Evolutionary conservation across 371 early-diverging fungal species (phyloP).

Genomic region (Zychaea mexicana): DNA sequence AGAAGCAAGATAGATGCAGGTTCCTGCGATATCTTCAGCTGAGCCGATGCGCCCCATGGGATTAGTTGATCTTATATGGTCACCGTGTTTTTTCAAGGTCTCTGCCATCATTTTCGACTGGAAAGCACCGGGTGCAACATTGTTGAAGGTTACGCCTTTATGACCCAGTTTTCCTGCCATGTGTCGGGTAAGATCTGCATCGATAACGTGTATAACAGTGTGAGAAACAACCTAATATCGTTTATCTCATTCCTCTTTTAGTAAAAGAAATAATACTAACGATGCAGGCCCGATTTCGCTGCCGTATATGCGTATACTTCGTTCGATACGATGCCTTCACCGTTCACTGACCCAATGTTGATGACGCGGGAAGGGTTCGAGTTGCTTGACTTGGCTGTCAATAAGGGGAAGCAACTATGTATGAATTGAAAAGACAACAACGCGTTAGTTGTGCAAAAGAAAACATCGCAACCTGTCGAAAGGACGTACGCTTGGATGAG

Average conservation of each 20-base stretch:
- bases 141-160: conserved; percentile 73
- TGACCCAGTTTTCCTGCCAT: conserved; percentile 48
- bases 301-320: conserved; percentile 75
- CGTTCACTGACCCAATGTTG: conserved; percentile 78
- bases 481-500: conserved; percentile 75
- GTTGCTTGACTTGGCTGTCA: conserved; percentile 64
- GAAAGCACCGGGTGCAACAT: conserved; percentile 88
- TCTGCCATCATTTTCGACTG: conserved; percentile 85
- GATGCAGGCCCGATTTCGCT: conserved; percentile 77
- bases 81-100: conserved; percentile 59
- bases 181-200: conserved; percentile 55
- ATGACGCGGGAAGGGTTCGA: conserved; percentile 59
- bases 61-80: conserved; percentile 51
- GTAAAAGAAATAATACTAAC: not conserved
- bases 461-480: no score
- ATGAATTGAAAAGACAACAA: not conserved
- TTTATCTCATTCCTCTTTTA: not conserved
- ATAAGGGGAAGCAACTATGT: conserved; percentile 66
- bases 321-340: conserved; percentile 47
- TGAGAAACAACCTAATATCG: no score
- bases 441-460: no score
- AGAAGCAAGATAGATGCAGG: conserved; percentile 79
- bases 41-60: conserved; percentile 77
- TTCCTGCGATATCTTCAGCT: conserved; percentile 88
- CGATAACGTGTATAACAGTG: not conserved